These are phyloP conservation scores for Calonectria hongkongensis DNA, from an alignment of 2,329 filamentous ascomycete genomes.

Conservation along the genomic window DNA sequence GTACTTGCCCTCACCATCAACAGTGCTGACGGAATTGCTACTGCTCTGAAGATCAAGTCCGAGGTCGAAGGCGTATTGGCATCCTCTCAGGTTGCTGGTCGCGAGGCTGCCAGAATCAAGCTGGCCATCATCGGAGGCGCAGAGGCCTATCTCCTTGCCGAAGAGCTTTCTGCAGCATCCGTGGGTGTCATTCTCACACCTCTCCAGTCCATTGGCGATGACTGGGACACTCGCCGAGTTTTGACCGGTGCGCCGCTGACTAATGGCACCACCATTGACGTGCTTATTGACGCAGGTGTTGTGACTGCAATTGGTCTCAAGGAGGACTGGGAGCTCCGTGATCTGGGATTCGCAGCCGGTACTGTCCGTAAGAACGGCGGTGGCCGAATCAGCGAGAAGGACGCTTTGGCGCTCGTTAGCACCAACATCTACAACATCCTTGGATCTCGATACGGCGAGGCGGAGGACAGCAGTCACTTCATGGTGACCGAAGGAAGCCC, in stretches of 20 bases:
- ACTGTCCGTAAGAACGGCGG: constrained; percentile 74
- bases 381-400: constrained; percentile 71
- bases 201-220: constrained; percentile 71
- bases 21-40: constrained; percentile 78
- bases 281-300: constrained; percentile 75
- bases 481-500: constrained; percentile 79
- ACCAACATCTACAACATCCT: constrained; percentile 75
- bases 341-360: constrained; percentile 76
- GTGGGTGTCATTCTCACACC: constrained; percentile 78
- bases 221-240: constrained; percentile 78
- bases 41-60: constrained; percentile 75
- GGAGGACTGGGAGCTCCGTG: constrained; percentile 78
- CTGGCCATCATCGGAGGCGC: constrained; percentile 77
- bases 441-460: constrained; percentile 63
- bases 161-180: constrained; percentile 72
- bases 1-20: constrained; percentile 76
- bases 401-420: constrained; percentile 75
- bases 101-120: constrained; percentile 61
- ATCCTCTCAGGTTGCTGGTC: constrained; percentile 17
- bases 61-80: constrained; percentile 68
- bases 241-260: constrained; percentile 79
- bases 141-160: constrained; percentile 76
- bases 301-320: constrained; percentile 74
- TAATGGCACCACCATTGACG: constrained; percentile 77
- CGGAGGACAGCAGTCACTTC: constrained; percentile 68